These are phyloP conservation scores for Diaporthe vaccinii DNA, from an alignment of 2,329 filamentous ascomycete genomes.

Conservation along the genomic window DNA sequence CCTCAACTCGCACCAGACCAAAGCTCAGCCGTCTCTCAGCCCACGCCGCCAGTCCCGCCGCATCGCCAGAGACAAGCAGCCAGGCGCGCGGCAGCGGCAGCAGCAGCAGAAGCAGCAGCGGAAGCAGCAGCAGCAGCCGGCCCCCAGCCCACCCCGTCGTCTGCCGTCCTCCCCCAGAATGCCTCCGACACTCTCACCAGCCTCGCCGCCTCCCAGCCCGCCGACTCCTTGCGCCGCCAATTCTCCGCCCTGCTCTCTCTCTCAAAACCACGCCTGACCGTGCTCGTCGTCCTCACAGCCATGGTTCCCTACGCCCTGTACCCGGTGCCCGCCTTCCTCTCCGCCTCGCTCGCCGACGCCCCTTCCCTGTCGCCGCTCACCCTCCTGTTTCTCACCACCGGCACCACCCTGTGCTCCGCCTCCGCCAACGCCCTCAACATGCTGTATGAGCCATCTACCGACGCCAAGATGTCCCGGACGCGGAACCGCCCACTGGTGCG, in stretches of 20 bases:
- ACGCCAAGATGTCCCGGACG: conserved; percentile 94
- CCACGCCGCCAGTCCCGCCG: conserved; percentile 43
- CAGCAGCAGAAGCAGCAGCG: conserved; percentile 40
- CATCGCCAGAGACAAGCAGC: conserved; percentile 49
- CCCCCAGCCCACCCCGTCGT: conserved; percentile 18
- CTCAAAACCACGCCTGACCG: conserved; percentile 93
- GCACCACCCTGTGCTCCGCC: conserved; percentile 89
- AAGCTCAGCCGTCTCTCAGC: neutral
- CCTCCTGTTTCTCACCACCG: conserved; percentile 89
- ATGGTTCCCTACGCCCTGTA: conserved; percentile 94
- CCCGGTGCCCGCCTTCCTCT: conserved; percentile 88
- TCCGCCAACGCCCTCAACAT: conserved; percentile 97
- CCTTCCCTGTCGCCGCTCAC: conserved; percentile 92
- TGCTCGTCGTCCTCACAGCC: conserved; percentile 90
- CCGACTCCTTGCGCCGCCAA: conserved; percentile 71
- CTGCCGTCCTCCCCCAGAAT: conserved; percentile 48
- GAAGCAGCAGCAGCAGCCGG: conserved; percentile 26
- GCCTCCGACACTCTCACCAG: conserved; percentile 68
- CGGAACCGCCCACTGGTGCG: conserved; percentile 90
- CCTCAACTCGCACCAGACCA: neutral
- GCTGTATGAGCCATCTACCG: conserved; percentile 92
- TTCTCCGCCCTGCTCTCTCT: conserved; percentile 88
- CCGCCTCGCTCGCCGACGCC: conserved; percentile 70
- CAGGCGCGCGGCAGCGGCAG: conserved; percentile 38
- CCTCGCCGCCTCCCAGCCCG: conserved; percentile 63